Evolutionary conservation across 768 basidiomycete genomes (phyloP), one percentile per base, ranked within the genome.

Genomic region (Lactarius hengduanensis): DNA sequence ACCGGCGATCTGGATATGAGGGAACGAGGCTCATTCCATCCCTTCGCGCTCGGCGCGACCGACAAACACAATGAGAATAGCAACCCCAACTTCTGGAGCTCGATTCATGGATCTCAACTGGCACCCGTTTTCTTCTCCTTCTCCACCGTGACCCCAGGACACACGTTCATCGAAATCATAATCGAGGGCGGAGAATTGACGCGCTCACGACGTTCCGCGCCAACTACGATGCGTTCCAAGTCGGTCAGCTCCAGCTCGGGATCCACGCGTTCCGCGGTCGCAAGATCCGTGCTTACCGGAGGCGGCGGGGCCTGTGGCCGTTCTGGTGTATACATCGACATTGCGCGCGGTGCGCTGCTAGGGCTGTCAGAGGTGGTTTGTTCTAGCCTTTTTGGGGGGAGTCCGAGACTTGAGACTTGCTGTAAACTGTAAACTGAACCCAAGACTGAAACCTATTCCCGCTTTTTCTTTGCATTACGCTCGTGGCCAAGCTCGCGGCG

Each of bases 171-270:
- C 63, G 89, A 90, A 68, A 81, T 90, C 69, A 81, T 89, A 73
- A 82, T 88, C 26, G 90, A 91, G 70, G 82, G 85, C 53, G 81
- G 80, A 74, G 90, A 91, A 70, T 90, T 74, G 81, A 86, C 56
- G 82, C 85, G 1, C 75, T 91, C 9, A 75, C 78, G 0, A 72
- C 79, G 2, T 74, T 86, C 54, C 87, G 36, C 47, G 26, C 34
- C 16, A 5, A 63, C 53, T 10, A 18, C 15, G 66, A 41, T 15
- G 59, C 53, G 0, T 75, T 91, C 4, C 89, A 89, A 13, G 85
- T 91, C 72, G 87, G 88, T 34, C 89, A 91, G 73, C 81, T 91
- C 28, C 86, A 86, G 72, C 78, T 91, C 28, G 88, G 90, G 73
- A 78, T 91, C 41, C 90, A 91, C 72, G 69, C 74, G 5, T 71